Conservation (phyloP, 345 rosid genomes). For the Bruguiera parviflora region DNA sequence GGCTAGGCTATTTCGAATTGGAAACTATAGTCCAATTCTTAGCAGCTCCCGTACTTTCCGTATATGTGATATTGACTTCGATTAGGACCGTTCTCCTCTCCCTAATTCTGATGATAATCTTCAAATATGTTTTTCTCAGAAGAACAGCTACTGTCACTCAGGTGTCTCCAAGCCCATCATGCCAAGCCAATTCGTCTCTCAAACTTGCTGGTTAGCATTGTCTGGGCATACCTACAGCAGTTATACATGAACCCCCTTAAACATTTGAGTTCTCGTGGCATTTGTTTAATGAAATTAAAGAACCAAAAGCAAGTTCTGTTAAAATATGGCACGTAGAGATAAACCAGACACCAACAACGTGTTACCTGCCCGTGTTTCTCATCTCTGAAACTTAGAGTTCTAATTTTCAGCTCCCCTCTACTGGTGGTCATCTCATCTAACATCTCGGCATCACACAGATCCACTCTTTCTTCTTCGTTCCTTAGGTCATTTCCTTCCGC, state of each 20-base stretch:
- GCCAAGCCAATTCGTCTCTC: neutral
- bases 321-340: neutral
- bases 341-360: neutral
- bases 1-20: too few species aligned
- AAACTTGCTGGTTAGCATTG: neutral
- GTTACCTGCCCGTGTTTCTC: constrained; percentile 36
- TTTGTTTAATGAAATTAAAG: neutral
- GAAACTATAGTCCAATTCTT: too few species aligned
- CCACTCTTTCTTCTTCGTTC: constrained; percentile 35
- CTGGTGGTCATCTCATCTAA: constrained; percentile 73
- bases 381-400: constrained; percentile 52
- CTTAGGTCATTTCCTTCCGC: constrained; percentile 16
- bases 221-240: constrained; percentile 26
- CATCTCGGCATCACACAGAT: constrained; percentile 53
- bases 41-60: too few species aligned
- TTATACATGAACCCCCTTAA: neutral
- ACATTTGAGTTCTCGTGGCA: neutral
- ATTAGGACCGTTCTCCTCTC: too few species aligned
- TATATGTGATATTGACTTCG: too few species aligned
- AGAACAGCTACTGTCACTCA: too few species aligned
- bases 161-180: too few species aligned
- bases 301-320: too few species aligned
- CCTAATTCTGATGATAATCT: too few species aligned
- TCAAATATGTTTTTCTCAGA: too few species aligned
- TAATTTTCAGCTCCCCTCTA: constrained; percentile 69